Evolutionary conservation across 2,329 filamentous ascomycete species (phyloP).

Genomic region (Cladosporium colombiae): DNA sequence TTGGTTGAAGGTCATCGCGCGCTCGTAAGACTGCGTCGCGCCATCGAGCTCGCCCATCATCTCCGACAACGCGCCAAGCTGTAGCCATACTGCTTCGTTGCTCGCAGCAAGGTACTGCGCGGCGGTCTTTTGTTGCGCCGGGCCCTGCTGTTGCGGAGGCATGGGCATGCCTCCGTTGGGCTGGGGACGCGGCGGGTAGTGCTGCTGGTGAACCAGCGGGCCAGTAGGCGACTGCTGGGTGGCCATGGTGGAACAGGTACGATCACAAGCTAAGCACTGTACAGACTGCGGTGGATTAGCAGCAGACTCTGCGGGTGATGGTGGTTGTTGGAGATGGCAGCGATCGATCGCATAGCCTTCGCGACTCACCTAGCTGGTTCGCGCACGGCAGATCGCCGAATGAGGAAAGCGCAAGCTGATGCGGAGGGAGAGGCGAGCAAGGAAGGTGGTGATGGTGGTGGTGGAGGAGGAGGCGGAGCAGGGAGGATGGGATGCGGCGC

Average conservation of each 20-base stretch:
- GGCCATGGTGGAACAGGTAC: slow-evolving; percentile 30
- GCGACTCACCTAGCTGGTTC: slow-evolving; percentile 19
- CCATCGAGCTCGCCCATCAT: slow-evolving; percentile 85
- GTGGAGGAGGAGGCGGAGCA: not conserved
- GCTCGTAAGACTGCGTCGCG: slow-evolving; percentile 86
- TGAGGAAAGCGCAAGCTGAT: slow-evolving; percentile 15
- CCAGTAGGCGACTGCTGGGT: slow-evolving; percentile 75
- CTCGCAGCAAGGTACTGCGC: slow-evolving; percentile 74
- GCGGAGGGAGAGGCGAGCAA: not conserved
- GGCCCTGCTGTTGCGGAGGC: slow-evolving; percentile 41
- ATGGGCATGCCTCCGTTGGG: slow-evolving; percentile 50
- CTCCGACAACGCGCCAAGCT: slow-evolving; percentile 85
- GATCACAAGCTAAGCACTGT: not conserved
- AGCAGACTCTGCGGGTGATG: not conserved
- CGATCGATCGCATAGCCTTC: slow-evolving; percentile 1
- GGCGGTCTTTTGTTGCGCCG: slow-evolving; percentile 62
- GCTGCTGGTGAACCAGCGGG: slow-evolving; percentile 62
- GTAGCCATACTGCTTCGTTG: slow-evolving; percentile 89
- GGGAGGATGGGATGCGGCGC: slow-evolving; percentile 1
- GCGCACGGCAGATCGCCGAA: slow-evolving; percentile 20
- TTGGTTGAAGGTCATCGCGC: slow-evolving; percentile 81
- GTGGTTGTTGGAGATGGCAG: not conserved
- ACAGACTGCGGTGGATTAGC: not conserved
- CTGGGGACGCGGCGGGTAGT: slow-evolving; percentile 66
- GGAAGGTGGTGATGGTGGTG: not conserved